These are phyloP conservation scores for Chalaropsis thielavioides DNA, from an alignment of 2,329 filamentous ascomycete species.

Conservation along the genomic window DNA sequence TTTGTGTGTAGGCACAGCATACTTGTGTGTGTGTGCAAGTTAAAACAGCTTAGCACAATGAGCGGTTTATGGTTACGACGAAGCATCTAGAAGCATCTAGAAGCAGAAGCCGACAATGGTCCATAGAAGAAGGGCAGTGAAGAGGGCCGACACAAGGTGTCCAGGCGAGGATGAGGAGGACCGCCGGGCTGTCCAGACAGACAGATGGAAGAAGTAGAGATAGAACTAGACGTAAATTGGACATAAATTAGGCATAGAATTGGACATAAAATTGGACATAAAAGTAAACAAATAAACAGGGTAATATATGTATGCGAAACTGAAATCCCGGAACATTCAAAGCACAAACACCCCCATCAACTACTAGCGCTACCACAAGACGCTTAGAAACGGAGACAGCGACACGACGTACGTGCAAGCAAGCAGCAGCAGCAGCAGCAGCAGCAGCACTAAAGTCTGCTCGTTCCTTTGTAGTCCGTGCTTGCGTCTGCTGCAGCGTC, in stretches of 20 bases:
- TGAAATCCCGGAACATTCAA: not conserved
- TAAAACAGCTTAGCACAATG: not conserved
- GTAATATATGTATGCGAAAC: too few relatives aligned
- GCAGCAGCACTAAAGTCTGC: not conserved
- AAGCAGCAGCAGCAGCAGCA: not conserved
- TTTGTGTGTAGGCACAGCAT: not conserved
- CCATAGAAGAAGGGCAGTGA: not conserved
- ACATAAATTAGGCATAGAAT: too few relatives aligned
- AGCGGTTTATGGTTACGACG: not conserved
- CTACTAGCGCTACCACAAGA: not conserved
- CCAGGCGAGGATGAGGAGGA: too few relatives aligned
- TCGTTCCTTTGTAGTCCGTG: not conserved
- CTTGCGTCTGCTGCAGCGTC: not conserved
- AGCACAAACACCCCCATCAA: not conserved
- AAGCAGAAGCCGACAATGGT: not conserved
- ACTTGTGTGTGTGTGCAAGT: too few relatives aligned
- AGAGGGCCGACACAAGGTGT: not conserved
- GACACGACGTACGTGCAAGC: not conserved
- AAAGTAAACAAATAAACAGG: not conserved
- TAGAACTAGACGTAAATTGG: too few relatives aligned
- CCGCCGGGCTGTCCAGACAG: too few relatives aligned
- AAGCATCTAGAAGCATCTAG: not conserved
- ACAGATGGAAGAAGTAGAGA: too few relatives aligned
- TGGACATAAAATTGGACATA: not conserved
- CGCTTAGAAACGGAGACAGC: not conserved